A percentile compares a stretch with the other conserved stretches of the same genome.
Evolutionary conservation across 257 asterid species (phyloP).

Genomic region (Gentiana straminea): DNA sequence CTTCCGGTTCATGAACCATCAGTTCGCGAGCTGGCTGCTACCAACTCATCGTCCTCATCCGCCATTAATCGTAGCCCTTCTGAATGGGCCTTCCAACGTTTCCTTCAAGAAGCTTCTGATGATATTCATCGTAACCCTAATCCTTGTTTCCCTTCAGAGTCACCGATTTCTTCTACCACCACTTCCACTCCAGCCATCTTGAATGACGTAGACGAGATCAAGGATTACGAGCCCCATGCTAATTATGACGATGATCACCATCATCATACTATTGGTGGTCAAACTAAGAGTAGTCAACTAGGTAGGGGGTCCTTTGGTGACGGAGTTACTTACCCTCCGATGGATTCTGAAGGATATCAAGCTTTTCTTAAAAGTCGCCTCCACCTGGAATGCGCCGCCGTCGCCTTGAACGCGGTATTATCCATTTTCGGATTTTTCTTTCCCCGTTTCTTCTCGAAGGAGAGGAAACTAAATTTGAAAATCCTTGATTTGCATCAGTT

Average conservation of each 20-base stretch:
- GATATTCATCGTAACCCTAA: constrained; percentile 14
- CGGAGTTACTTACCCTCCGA: constrained; percentile 18
- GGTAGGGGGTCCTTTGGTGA: background rate
- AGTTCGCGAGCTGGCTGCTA: constrained; percentile 17
- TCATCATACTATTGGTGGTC: background rate
- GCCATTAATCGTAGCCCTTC: constrained; percentile 68
- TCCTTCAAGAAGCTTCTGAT: constrained; percentile 63
- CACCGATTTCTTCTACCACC: constrained; percentile 7
- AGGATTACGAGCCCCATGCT: constrained; percentile 1
- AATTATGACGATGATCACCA: background rate
- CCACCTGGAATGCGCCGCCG: constrained; percentile 88
- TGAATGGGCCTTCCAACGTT: constrained; percentile 86
- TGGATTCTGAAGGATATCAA: constrained; percentile 60
- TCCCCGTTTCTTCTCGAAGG: no score
- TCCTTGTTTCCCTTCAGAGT: background rate
- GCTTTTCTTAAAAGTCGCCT: constrained; percentile 66
- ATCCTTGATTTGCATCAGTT: no score
- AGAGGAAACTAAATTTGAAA: no score
- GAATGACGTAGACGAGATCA: background rate
- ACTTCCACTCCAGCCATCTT: constrained; percentile 23
- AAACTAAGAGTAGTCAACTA: background rate
- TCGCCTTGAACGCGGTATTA: constrained; percentile 63
- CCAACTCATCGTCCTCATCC: constrained; percentile 22
- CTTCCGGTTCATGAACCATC: background rate
- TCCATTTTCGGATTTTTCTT: background rate